A percentile compares a stretch with the other conserved stretches of the same genome.
These are phyloP conservation scores for Micromonas pusilla DNA, from an alignment of 139 green algal species.

Conservation along the genomic window DNA sequence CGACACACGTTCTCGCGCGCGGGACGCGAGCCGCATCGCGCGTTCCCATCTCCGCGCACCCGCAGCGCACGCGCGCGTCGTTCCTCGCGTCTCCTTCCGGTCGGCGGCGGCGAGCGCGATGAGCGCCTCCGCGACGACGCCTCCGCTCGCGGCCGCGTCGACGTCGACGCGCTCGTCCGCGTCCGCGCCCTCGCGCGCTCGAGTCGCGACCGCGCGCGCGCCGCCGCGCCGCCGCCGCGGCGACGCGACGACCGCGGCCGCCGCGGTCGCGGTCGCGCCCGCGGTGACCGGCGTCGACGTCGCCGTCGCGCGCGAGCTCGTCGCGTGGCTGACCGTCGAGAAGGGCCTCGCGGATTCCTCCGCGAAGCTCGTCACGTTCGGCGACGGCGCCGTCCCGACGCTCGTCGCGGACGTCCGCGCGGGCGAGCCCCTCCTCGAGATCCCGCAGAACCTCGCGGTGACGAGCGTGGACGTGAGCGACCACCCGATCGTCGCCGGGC, in stretches of 20 bases:
- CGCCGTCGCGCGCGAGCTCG: neutral
- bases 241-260: neutral
- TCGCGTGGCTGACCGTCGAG: slow-evolving; percentile 17
- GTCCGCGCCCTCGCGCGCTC: neutral
- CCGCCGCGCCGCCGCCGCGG: neutral
- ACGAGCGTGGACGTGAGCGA: slow-evolving; percentile 69
- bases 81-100: too few species aligned
- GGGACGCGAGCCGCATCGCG: too few species aligned
- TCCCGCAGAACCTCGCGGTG: slow-evolving; percentile 65
- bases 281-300: neutral
- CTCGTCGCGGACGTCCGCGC: neutral
- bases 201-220: neutral
- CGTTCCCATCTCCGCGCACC: too few species aligned
- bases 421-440: slow-evolving; percentile 37
- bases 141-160: too few species aligned
- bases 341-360: neutral
- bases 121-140: too few species aligned
- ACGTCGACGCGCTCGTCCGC: too few species aligned
- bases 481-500: slow-evolving; percentile 46
- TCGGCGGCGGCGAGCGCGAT: too few species aligned
- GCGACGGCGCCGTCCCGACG: slow-evolving; percentile 3
- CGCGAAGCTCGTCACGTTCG: neutral
- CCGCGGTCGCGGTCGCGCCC: neutral
- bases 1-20: too few species aligned
- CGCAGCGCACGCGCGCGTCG: too few species aligned